These are phyloP conservation scores for Xylaria flabelliformis DNA, from an alignment of 495 filamentous ascomycete species.

Conservation along the genomic window DNA sequence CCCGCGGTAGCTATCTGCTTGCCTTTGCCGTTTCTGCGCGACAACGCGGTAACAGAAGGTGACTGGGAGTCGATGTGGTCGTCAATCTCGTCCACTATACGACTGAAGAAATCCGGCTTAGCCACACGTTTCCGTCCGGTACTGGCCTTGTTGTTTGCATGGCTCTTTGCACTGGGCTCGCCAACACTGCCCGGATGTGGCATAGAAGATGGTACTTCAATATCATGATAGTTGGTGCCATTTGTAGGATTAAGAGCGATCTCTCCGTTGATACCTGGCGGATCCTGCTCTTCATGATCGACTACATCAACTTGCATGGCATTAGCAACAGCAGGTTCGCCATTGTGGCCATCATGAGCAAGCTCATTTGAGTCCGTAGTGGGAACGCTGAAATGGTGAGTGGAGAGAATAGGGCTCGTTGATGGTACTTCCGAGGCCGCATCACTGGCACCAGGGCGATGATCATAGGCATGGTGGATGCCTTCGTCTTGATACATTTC, in stretches of 20 bases:
- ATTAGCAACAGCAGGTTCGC: conserved; percentile 15
- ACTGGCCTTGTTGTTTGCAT: conserved; percentile 16
- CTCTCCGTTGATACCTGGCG: not conserved
- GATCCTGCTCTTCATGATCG: not conserved
- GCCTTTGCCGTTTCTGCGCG: conserved; percentile 18
- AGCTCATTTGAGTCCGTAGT: not conserved
- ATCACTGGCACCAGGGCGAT: not conserved
- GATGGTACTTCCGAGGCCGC: not conserved
- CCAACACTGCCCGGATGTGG: not conserved
- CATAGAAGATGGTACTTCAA: conserved; percentile 26
- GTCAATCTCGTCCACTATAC: conserved; percentile 23
- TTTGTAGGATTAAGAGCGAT: not conserved
- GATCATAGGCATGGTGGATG: conserved; percentile 10
- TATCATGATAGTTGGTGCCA: conserved; percentile 1
- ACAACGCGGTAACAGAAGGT: conserved; percentile 12
- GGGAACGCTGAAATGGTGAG: not conserved
- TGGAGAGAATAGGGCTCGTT: not conserved
- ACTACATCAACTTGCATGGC: not conserved
- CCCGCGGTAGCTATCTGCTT: conserved; percentile 5
- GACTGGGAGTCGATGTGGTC: conserved; percentile 18
- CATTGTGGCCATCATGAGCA: not conserved
- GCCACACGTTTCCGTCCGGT: conserved; percentile 35
- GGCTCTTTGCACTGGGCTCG: not conserved
- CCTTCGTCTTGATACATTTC: conserved; percentile 23
- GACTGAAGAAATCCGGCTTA: conserved; percentile 37